Evolutionary conservation across 2,329 filamentous ascomycete genomes (phyloP).

Genomic region (Beauveria caledonica): DNA sequence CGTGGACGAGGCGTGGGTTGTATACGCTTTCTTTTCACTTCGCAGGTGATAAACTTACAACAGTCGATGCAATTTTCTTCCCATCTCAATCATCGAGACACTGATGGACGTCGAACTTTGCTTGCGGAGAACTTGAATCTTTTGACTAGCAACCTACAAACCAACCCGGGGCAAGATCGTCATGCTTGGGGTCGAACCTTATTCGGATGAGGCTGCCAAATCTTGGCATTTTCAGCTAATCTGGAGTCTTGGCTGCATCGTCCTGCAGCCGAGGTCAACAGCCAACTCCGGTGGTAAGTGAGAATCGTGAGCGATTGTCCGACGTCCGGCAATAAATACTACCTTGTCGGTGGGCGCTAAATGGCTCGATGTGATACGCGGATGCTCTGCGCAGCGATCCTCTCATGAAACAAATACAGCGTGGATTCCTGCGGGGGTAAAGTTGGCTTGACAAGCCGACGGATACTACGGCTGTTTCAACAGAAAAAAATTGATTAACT

Average conservation of each 20-base stretch:
- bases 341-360: not conserved
- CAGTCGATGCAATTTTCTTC: no score
- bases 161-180: not conserved
- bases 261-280: not conserved
- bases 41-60: no score
- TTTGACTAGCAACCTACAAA: not conserved
- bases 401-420: not conserved
- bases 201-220: not conserved
- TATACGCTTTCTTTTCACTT: no score
- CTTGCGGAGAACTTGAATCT: not conserved
- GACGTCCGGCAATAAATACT: not conserved
- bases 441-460: not conserved
- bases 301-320: no score
- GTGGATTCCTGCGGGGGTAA: not conserved
- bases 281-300: no score
- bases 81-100: no score
- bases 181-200: not conserved
- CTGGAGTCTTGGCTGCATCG: not conserved
- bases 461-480: not conserved
- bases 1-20: no score
- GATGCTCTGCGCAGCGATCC: not conserved
- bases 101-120: not conserved
- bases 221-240: not conserved
- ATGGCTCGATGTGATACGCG: not conserved
- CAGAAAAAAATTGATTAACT: not conserved